Percentiles rank a stretch among this genome's conserved stretches.
Conservation (phyloP, 2,329 filamentous ascomycete species). For the Aspergillus costaricaensis region DNA sequence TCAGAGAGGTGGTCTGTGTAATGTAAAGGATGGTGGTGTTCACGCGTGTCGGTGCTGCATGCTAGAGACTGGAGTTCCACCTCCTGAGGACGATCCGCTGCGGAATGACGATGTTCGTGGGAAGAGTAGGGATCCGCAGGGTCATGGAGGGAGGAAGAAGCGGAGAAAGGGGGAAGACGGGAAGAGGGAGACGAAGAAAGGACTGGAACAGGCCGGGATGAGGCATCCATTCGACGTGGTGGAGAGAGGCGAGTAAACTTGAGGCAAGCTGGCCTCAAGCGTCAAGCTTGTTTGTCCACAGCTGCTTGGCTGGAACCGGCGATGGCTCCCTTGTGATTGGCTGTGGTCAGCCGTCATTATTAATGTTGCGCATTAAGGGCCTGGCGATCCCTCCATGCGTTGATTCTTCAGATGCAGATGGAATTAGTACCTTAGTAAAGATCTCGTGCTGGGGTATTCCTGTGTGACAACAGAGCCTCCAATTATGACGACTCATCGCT, state of each 20-base stretch:
- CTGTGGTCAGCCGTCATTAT: not conserved
- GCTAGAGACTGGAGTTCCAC: conserved; percentile 25
- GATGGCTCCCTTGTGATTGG: not conserved
- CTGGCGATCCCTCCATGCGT: not conserved
- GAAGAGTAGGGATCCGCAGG: conserved; percentile 10
- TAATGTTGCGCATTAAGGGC: not conserved
- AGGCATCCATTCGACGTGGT: conserved; percentile 15
- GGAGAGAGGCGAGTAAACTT: conserved; percentile 11
- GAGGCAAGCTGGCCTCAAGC: conserved; percentile 33
- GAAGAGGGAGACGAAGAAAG: conserved; percentile 12
- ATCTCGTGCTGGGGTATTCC: not conserved
- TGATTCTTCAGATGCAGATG: not conserved
- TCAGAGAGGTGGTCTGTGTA: conserved; percentile 9
- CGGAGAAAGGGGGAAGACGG: conserved; percentile 4
- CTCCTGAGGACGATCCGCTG: conserved; percentile 12
- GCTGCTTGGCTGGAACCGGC: not conserved
- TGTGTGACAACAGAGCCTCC: not conserved
- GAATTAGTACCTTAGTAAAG: too few relatives aligned
- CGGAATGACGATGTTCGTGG: conserved; percentile 9
- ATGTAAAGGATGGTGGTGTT: conserved; percentile 8
- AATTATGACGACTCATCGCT: too few relatives aligned
- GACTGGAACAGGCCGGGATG: conserved; percentile 1
- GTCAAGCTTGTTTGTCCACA: not conserved
- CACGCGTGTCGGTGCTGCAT: conserved; percentile 18
- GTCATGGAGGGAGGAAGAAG: conserved; percentile 17